Conservation (phyloP, 305 asterid species). For the Fraxinus platypoda region DNA sequence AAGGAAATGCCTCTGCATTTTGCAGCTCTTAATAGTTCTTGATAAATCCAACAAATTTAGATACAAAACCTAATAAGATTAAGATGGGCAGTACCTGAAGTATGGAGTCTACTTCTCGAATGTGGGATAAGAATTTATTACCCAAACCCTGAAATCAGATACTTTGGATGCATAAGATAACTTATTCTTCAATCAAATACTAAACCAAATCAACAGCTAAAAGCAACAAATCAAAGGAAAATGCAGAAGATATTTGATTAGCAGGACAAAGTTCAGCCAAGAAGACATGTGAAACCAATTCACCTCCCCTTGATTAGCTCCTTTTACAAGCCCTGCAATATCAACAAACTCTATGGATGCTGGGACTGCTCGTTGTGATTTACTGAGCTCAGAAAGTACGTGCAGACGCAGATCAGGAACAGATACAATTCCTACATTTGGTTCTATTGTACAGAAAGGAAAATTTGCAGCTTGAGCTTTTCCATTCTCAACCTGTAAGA, state of each 20-base stretch:
- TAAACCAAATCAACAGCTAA: constrained; percentile 18
- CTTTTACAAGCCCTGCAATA: constrained; percentile 97
- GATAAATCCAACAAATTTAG: constrained; percentile 1
- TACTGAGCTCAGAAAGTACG: constrained; percentile 80
- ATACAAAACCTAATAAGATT: neutral
- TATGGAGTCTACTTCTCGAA: constrained; percentile 94
- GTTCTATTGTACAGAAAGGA: constrained; percentile 94
- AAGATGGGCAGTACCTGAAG: constrained; percentile 61
- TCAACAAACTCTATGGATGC: constrained; percentile 98
- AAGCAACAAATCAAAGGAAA: constrained; percentile 9
- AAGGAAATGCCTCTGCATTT: neutral
- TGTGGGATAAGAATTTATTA: constrained; percentile 89
- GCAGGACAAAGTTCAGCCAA: constrained; percentile 11
- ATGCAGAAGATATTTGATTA: neutral
- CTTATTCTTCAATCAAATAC: neutral
- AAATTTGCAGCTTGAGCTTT: constrained; percentile 98
- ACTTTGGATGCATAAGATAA: constrained; percentile 15
- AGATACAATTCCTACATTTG: constrained; percentile 91
- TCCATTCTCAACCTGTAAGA: constrained; percentile 86
- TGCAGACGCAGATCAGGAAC: constrained; percentile 89
- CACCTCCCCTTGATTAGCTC: constrained; percentile 99
- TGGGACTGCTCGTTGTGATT: constrained; percentile 77
- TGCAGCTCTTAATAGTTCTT: constrained; percentile 5
- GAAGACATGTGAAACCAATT: constrained; percentile 21
- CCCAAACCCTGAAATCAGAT: constrained; percentile 79